phyloP scores from a whole-genome alignment of 1,284 basidiomycete genomes.

The Ganoderma lingzhi region DNA sequence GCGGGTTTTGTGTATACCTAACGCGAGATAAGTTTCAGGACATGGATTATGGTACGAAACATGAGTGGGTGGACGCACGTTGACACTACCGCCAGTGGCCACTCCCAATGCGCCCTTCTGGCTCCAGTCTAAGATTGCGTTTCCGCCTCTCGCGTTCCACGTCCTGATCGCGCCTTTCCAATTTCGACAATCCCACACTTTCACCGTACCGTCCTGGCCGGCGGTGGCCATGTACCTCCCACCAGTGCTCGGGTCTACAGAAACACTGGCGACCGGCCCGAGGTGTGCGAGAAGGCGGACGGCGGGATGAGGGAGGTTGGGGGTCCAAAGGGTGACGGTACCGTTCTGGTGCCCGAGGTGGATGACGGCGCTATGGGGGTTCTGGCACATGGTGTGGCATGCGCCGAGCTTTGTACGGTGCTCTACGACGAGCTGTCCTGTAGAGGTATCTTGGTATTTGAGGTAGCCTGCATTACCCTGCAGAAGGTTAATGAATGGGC shows the following conservation, averaged over 20 bases:
- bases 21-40: too few species aligned
- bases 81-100: conserved; percentile 82
- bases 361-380: conserved; percentile 91
- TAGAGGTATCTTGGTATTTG: conserved; percentile 98
- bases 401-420: conserved; percentile 93
- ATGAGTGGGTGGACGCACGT: conserved; percentile 56
- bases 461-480: conserved; percentile 91
- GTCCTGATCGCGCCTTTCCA: conserved; percentile 89
- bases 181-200: conserved; percentile 96
- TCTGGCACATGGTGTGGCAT: conserved; percentile 91
- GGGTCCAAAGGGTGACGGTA: conserved; percentile 95
- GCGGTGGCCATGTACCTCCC: conserved; percentile 93
- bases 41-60: background rate
- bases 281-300: conserved; percentile 93
- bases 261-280: conserved; percentile 85
- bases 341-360: conserved; percentile 95
- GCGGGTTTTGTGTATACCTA: conserved; percentile 77
- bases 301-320: conserved; percentile 90
- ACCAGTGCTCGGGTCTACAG: conserved; percentile 84
- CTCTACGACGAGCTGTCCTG: conserved; percentile 87
- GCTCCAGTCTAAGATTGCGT: conserved; percentile 78
- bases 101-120: conserved; percentile 87
- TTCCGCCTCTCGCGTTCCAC: conserved; percentile 77
- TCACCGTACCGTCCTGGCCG: conserved; percentile 90
- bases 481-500: background rate